Evolutionary conservation across 495 filamentous ascomycete species (phyloP).

Genomic region (Aspergillus asperescens): DNA sequence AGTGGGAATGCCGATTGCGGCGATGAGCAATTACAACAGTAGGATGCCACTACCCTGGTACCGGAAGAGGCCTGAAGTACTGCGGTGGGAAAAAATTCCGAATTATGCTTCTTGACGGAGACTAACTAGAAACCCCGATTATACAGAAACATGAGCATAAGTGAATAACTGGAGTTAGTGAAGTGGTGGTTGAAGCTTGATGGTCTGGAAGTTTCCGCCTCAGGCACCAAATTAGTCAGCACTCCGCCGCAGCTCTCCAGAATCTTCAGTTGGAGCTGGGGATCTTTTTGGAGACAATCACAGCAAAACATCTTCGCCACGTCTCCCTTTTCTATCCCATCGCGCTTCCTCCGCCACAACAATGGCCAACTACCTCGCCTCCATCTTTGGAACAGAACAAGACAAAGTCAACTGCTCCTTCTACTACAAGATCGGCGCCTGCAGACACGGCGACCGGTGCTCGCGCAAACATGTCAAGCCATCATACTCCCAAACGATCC

Average conservation of each 20-base stretch:
- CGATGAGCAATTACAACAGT: too few species aligned
- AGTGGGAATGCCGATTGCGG: too few species aligned
- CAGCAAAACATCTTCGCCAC: slow-evolving; percentile 12
- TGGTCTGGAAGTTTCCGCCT: slow-evolving; percentile 13
- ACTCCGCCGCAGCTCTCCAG: slow-evolving; percentile 37
- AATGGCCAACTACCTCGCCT: slow-evolving; percentile 97
- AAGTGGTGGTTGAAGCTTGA: too few species aligned
- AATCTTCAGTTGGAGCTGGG: slow-evolving; percentile 35
- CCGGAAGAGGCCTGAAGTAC: too few species aligned
- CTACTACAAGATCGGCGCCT: slow-evolving; percentile 98
- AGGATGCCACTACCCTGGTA: too few species aligned
- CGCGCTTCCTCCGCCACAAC: neutral
- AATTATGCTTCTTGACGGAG: too few species aligned
- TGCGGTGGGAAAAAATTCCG: too few species aligned
- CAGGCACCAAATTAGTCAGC: slow-evolving; percentile 33
- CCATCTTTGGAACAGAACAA: slow-evolving; percentile 99
- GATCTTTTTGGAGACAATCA: slow-evolving; percentile 7
- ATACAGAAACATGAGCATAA: too few species aligned
- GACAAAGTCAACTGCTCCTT: slow-evolving; percentile 88
- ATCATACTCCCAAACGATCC: slow-evolving; percentile 93
- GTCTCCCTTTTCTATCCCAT: neutral
- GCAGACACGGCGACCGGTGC: slow-evolving; percentile 96
- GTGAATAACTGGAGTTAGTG: too few species aligned
- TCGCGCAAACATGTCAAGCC: slow-evolving; percentile 98
- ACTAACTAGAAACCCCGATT: too few species aligned